phyloP scores from a whole-genome alignment of 2,329 filamentous ascomycete genomes.

The Pochonia chlamydosporia region DNA sequence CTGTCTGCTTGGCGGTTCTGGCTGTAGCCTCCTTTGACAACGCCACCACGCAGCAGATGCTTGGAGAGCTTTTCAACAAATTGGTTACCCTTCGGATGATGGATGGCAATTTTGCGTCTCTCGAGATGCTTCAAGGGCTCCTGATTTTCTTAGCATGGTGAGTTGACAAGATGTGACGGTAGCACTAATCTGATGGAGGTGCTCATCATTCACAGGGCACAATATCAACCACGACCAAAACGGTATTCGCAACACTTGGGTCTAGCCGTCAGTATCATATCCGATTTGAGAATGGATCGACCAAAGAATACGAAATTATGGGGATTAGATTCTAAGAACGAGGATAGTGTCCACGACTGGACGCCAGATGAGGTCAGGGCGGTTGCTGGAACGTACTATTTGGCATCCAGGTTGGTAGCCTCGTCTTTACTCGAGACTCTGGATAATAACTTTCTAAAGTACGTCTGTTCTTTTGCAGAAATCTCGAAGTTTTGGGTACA shows the following conservation, averaged over 20 bases:
- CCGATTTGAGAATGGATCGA: slow-evolving; percentile 23
- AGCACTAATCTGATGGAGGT: not conserved
- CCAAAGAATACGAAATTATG: slow-evolving; percentile 21
- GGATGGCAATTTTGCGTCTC: slow-evolving; percentile 17
- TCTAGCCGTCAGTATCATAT: slow-evolving; percentile 24
- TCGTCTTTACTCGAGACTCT: no score
- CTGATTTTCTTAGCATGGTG: slow-evolving; percentile 26
- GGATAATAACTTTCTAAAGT: slow-evolving; percentile 10
- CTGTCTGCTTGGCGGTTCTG: slow-evolving; percentile 22
- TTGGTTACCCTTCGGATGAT: slow-evolving; percentile 18
- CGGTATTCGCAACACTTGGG: slow-evolving; percentile 23
- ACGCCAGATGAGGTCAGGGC: slow-evolving; percentile 23
- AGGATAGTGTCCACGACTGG: slow-evolving; percentile 13
- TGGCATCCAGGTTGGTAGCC: slow-evolving; percentile 21
- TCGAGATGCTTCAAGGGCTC: slow-evolving; percentile 25
- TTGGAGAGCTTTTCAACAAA: slow-evolving; percentile 22
- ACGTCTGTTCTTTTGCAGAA: slow-evolving; percentile 26
- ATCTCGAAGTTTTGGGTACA: slow-evolving; percentile 20
- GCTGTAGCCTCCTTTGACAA: slow-evolving; percentile 17
- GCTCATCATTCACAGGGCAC: slow-evolving; percentile 22
- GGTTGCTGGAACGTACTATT: slow-evolving; percentile 23
- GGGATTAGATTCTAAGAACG: slow-evolving; percentile 17
- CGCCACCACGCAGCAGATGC: slow-evolving; percentile 16
- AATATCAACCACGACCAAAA: slow-evolving; percentile 22
- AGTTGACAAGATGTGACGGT: slow-evolving; percentile 7